phyloP scores from a whole-genome alignment of 768 basidiomycete genomes.

The Phaffia australis region DNA sequence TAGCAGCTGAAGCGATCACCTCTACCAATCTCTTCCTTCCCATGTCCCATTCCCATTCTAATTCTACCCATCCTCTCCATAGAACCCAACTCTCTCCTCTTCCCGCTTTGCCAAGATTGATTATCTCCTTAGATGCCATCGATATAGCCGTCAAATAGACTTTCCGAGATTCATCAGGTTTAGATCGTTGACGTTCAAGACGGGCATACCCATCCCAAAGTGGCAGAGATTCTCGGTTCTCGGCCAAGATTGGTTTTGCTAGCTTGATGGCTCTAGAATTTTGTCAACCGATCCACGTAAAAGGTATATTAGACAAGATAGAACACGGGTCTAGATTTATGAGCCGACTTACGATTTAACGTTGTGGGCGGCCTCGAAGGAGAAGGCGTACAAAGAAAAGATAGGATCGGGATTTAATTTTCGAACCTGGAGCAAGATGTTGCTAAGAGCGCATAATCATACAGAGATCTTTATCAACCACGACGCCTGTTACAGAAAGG shows the following conservation, averaged over 20 bases:
- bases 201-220: slow-evolving; percentile 42
- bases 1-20: slow-evolving; percentile 15
- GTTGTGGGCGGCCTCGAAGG: slow-evolving; percentile 34
- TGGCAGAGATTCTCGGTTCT: slow-evolving; percentile 35
- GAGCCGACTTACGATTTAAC: slow-evolving; percentile 30
- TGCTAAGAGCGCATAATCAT: slow-evolving; percentile 22
- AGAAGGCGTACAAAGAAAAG: slow-evolving; percentile 35
- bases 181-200: slow-evolving; percentile 36
- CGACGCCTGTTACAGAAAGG: no score
- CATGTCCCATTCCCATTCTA: slow-evolving; percentile 35
- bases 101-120: slow-evolving; percentile 20
- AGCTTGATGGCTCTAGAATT: slow-evolving; percentile 35
- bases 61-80: slow-evolving; percentile 39
- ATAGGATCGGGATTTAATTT: slow-evolving; percentile 32
- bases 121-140: slow-evolving; percentile 7
- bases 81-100: slow-evolving; percentile 30
- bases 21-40: slow-evolving; percentile 7
- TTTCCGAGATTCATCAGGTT: slow-evolving; percentile 36
- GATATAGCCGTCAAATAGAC: slow-evolving; percentile 38
- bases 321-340: not conserved
- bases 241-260: slow-evolving; percentile 37
- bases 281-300: not conserved
- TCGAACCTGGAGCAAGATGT: slow-evolving; percentile 29
- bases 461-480: not conserved
- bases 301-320: no score